phyloP scores from a whole-genome alignment of 306 rosid genomes.

The Spatholobus suberectus region DNA sequence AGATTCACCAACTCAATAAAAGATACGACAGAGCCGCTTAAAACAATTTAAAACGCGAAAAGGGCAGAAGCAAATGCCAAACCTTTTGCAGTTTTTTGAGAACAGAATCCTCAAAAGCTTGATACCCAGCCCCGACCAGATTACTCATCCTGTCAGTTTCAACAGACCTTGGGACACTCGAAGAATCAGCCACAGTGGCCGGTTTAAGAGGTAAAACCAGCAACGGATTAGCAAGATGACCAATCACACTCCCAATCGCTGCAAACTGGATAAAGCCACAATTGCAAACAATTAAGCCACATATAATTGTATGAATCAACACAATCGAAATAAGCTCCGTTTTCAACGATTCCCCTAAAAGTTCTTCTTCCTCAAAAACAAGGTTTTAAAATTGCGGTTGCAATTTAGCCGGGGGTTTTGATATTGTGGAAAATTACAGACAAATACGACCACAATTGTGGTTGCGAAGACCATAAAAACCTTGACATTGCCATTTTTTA shows the following conservation, averaged over 20 bases:
- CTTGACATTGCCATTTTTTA: not conserved
- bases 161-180: constrained; percentile 50
- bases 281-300: not conserved
- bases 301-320: not conserved
- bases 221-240: constrained; percentile 84
- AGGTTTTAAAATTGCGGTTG: not conserved
- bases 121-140: constrained; percentile 80
- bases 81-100: constrained; percentile 83
- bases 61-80: not conserved
- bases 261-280: constrained; percentile 60
- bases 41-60: not conserved
- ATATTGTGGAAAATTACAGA: not conserved
- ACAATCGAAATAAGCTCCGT: not conserved
- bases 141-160: constrained; percentile 54
- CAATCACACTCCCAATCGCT: constrained; percentile 64
- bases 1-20: not conserved
- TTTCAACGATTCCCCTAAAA: not conserved
- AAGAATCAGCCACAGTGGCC: constrained; percentile 47
- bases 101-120: constrained; percentile 85
- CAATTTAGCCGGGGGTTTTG: too few species aligned
- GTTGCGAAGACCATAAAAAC: too few species aligned
- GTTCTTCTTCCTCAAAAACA: not conserved
- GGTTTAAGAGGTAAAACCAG: constrained; percentile 85
- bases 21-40: not conserved
- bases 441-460: not conserved